Percentiles rank a stretch among this genome's conserved stretches.
Evolutionary conservation across 805 yeast genomes (phyloP).

Genomic region (Candida coleopterorum): DNA sequence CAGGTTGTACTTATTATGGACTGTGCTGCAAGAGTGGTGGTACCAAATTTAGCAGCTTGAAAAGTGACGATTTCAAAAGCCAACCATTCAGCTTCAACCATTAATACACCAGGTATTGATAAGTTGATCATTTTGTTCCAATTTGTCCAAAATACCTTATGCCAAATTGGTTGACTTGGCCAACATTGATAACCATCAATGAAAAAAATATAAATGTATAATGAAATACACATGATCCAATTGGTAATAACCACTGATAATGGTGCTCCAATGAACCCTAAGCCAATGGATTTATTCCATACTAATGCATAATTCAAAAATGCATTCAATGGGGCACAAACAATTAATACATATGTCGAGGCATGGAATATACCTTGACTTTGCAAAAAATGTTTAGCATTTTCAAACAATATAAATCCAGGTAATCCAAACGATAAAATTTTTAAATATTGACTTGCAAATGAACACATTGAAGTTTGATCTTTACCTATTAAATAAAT

Average conservation of each 20-base stretch:
- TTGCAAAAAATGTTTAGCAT: conserved; percentile 68
- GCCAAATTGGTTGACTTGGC: conserved; percentile 27
- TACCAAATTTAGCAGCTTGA: conserved; percentile 64
- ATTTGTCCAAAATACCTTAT: conserved; percentile 34
- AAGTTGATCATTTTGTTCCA: conserved; percentile 63
- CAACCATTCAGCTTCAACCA: conserved; percentile 76
- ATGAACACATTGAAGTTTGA: conserved; percentile 20
- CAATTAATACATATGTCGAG: conserved; percentile 61
- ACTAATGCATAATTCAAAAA: conserved; percentile 62
- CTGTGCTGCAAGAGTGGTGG: conserved; percentile 66
- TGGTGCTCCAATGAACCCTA: conserved; percentile 77
- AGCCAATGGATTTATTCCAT: conserved; percentile 52
- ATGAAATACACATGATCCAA: conserved; percentile 61
- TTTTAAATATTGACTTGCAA: conserved; percentile 57
- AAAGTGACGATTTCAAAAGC: conserved; percentile 74
- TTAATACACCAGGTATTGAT: conserved; percentile 68
- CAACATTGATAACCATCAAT: conserved; percentile 44
- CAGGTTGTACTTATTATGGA: conserved; percentile 67
- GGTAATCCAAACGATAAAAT: conserved; percentile 64
- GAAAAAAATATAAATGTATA: conserved; percentile 42
- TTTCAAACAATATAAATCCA: conserved; percentile 67
- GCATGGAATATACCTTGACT: conserved; percentile 80
- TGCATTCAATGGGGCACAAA: conserved; percentile 75
- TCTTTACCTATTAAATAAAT: conserved; percentile 18
- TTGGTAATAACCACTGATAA: conserved; percentile 66